phyloP scores from a whole-genome alignment of 2,329 filamentous ascomycete species.

The Podosphaera aphanis region DNA sequence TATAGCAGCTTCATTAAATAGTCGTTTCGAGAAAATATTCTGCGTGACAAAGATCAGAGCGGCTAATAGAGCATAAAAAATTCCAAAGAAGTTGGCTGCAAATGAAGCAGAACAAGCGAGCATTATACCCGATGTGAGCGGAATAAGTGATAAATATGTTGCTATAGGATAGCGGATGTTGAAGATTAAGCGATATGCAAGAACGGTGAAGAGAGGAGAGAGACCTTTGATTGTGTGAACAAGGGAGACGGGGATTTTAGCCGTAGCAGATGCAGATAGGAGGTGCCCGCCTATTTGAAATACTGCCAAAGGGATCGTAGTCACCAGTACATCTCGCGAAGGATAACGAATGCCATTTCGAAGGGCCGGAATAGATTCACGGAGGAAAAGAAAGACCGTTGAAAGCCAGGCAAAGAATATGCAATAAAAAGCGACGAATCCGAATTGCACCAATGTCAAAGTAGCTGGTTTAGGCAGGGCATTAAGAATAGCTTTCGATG shows the following conservation, averaged over 20 bases:
- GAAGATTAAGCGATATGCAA: slow-evolving; percentile 78
- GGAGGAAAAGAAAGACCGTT: slow-evolving; percentile 44
- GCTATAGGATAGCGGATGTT: slow-evolving; percentile 67
- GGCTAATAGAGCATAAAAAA: slow-evolving; percentile 70
- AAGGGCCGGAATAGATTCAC: slow-evolving; percentile 50
- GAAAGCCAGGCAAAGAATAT: slow-evolving; percentile 57
- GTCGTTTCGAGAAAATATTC: slow-evolving; percentile 93
- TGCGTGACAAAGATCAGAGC: slow-evolving; percentile 90
- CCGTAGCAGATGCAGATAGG: slow-evolving; percentile 77
- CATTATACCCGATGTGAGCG: slow-evolving; percentile 82
- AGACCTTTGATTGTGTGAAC: slow-evolving; percentile 98
- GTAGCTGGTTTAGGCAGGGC: slow-evolving; percentile 78
- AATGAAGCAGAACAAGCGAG: slow-evolving; percentile 86
- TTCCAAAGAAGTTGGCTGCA: slow-evolving; percentile 70
- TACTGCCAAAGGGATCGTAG: slow-evolving; percentile 70
- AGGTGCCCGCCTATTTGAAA: slow-evolving; percentile 92
- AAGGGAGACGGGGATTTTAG: slow-evolving; percentile 83
- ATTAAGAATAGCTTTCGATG: slow-evolving; percentile 88
- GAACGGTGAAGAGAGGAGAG: slow-evolving; percentile 81
- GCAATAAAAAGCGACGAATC: slow-evolving; percentile 75
- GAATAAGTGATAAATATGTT: slow-evolving; percentile 76
- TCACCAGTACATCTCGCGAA: slow-evolving; percentile 56
- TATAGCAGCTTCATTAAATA: slow-evolving; percentile 83
- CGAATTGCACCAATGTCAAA: slow-evolving; percentile 80
- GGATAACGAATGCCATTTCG: slow-evolving; percentile 66